Base-by-base conservation (phyloP, 2,329 filamentous ascomycete genomes). In the Ustulina deusta region DNA sequence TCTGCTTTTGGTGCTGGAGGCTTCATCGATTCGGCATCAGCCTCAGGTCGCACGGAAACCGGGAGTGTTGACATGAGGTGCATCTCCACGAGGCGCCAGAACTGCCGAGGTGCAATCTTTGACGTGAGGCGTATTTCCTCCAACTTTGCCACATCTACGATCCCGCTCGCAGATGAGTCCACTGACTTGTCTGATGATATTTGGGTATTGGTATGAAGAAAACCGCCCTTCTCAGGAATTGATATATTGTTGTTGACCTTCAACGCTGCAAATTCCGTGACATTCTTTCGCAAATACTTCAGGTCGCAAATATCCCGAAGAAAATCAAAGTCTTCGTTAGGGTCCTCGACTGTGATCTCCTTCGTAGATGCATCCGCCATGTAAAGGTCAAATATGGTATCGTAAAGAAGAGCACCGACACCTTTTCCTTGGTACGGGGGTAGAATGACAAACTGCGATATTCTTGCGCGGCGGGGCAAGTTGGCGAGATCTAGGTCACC, bases 311-410 rank as follows among this genome's bases (percentile, higher is more conserved):
- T 83, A 76, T 96, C 93, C 72, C 93, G 88, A 74, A 97, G 83
- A 66, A 93, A 89, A 75, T 96, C 92, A 73, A 97, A 97, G 0
- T 87, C 89, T 76, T 95, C 92, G 75, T 93, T 98, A 0, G 96
- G 97, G 69, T 98, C 95, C 81, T 99, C 96, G 6, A 99, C 90
- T 0, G 94, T 97, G 74, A 99, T 87, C 77, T 98, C 95, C 62
- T 89, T 85, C 7, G 94, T 91, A 68, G 90, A 89, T 0, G 87
- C 79, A 64, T 91, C 87, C 38, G 87, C 84, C 65, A 91, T 85
- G 71, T 93, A 91, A 72, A 89, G 82, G 7, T 86, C 81, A 76
- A 93, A 95, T 72, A 98, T 93, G 56, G 89, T 85, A 67, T 89
- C 89, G 83, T 98, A 99, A 44, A 99, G 88, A 48, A 89, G 86